Conservation (phyloP, 805 yeast species). For the Wickerhamomyces xylosicus region DNA sequence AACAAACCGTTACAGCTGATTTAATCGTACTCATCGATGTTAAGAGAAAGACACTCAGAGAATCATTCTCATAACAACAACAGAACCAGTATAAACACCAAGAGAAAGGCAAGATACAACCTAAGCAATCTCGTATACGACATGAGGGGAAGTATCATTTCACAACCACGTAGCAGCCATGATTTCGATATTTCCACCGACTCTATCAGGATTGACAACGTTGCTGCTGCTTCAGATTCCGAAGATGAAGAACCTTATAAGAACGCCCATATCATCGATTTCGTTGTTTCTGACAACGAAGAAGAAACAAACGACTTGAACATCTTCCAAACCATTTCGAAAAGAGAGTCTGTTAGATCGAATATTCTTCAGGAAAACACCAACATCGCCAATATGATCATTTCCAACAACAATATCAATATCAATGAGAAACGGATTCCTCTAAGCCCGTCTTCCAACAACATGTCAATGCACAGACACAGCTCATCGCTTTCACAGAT, state of each 20-base stretch:
- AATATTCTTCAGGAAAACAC: constrained; percentile 12
- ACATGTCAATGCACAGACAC: constrained; percentile 10
- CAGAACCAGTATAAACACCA: constrained; percentile 16
- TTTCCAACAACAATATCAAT: constrained; percentile 5
- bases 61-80: too few relatives aligned
- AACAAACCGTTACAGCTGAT: too few relatives aligned
- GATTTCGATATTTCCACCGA: constrained; percentile 18
- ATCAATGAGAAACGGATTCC: constrained; percentile 17
- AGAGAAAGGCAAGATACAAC: constrained; percentile 15
- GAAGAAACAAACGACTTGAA: constrained; percentile 12
- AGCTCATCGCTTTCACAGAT: constrained; percentile 14
- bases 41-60: too few relatives aligned
- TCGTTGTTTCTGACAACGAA: constrained; percentile 19
- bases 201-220: constrained; percentile 16
- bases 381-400: constrained; percentile 6
- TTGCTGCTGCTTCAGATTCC: constrained; percentile 7
- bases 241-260: constrained; percentile 13
- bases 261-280: constrained; percentile 10
- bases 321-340: constrained; percentile 1
- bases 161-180: constrained; percentile 1
- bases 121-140: constrained; percentile 16
- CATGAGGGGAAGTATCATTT: too few relatives aligned
- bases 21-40: too few relatives aligned
- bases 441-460: constrained; percentile 8
- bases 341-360: constrained; percentile 8